A percentile compares a stretch with the other conserved stretches of the same genome.
Evolutionary conservation across 1,284 basidiomycete genomes (phyloP).

Genomic region (Vanrija sp.): DNA sequence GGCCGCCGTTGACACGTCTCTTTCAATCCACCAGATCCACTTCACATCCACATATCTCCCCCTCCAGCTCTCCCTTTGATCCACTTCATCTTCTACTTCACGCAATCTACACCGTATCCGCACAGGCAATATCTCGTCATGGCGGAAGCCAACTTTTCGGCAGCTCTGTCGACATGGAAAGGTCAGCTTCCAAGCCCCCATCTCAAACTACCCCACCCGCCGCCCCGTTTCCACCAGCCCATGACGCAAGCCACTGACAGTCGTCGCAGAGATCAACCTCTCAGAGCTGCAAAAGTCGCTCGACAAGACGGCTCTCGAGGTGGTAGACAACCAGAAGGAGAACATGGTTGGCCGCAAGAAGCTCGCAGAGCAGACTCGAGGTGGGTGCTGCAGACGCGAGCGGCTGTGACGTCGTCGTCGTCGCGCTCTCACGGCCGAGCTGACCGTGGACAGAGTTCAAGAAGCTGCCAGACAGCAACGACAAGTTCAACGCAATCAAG

Average conservation of each 20-base stretch:
- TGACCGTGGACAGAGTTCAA: slow-evolving; percentile 69
- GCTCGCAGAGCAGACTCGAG: slow-evolving; percentile 88
- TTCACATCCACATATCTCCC: neutral
- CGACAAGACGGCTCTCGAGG: slow-evolving; percentile 82
- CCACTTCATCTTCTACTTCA: neutral
- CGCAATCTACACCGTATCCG: neutral
- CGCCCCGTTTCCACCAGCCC: neutral
- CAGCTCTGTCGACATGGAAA: slow-evolving; percentile 81
- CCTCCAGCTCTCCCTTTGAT: neutral
- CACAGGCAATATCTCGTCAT: slow-evolving; percentile 22
- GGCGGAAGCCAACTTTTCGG: slow-evolving; percentile 64
- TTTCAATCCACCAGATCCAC: no score
- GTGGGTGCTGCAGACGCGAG: slow-evolving; percentile 49
- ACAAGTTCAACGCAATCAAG: slow-evolving; percentile 81
- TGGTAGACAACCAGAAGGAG: slow-evolving; percentile 98
- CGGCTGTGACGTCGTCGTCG: neutral
- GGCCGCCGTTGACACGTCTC: neutral
- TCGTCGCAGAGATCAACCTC: slow-evolving; percentile 69
- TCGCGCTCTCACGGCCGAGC: neutral
- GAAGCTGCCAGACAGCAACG: slow-evolving; percentile 74
- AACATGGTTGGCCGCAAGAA: slow-evolving; percentile 87
- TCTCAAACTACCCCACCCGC: neutral
- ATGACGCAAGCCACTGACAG: neutral
- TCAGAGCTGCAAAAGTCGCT: slow-evolving; percentile 86
- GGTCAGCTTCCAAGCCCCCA: slow-evolving; percentile 51